Conservation (phyloP, 192 early-diverging fungal species). For the Piromyces finnis region DNA sequence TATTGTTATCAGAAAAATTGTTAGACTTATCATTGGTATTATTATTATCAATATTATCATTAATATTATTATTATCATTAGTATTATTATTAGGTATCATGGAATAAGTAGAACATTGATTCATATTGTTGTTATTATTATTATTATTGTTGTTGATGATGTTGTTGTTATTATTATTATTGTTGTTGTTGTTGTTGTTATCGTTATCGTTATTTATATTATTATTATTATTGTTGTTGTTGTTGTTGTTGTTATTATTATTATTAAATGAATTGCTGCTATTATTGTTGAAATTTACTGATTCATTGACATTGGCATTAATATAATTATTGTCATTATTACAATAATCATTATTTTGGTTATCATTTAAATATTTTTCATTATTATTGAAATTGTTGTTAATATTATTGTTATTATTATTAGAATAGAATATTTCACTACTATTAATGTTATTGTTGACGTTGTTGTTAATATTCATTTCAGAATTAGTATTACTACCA, state of each 20-base stretch:
- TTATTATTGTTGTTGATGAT: no score
- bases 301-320: no score
- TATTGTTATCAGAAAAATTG: not conserved
- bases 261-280: no score
- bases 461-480: not conserved
- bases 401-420: not conserved
- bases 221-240: no score
- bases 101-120: not conserved
- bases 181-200: no score
- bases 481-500: not conserved
- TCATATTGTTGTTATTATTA: not conserved
- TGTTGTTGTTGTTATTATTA: no score
- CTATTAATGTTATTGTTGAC: not conserved
- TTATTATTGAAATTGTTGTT: not conserved
- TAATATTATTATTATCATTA: not conserved
- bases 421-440: not conserved
- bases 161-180: no score
- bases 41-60: no score
- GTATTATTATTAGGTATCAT: not conserved
- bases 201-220: no score
- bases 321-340: no score
- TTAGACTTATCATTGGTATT: not conserved
- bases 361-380: not conserved
- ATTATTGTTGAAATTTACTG: no score
- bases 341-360: not conserved